Base-by-base conservation (phyloP, 2,329 filamentous ascomycete species). In the Passalora sequoiae region DNA sequence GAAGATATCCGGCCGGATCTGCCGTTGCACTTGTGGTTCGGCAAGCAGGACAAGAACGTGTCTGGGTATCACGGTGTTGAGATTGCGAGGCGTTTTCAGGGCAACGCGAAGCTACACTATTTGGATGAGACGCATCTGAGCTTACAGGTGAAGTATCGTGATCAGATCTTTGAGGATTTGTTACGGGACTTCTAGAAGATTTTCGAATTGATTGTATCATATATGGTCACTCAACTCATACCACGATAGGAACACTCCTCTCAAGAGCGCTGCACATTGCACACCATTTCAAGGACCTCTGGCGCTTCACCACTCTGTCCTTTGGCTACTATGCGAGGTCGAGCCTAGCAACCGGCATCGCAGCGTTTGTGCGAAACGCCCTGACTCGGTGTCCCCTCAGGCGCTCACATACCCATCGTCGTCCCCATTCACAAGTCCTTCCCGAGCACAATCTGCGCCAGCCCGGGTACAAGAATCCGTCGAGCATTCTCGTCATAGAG, bases 361-460 rank as follows among this genome's bases (percentile, higher is more conserved):
- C n/a, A n/a, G n/a, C n/a, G n/a, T n/a, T n/a, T n/a, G n/a, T n/a
- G n/a, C n/a, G n/a, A n/a, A n/a, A n/a, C n/a, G n/a, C n/a, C n/a
- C n/a, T n/a, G n/a, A n/a, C n/a, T n/a, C n/a, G n/a, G n/a, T n/a
- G n/a, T n/a, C n/a, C n/a, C n/a, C n/a, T n/a, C n/a, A n/a, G n/a
- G n/a, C n/a, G n/a, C n/a, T n/a, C n/a, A n/a, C n/a, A n/a, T n/a
- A n/a, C n/a, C n/a, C n/a, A n/a, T n/a, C n/a, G n/a, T n/a, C n/a
- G n/a, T n/a, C n/a, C n/a, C n/a, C n/a, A n/a, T 20, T 22, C 24
- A 3, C 15, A 47, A 20, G 19, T 47, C 40, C 20, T 40, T 47
- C 3, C 40, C 45, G 13, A 47, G 13, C 24, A 47, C 40, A 15
- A 47, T 16, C 36, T 33, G 31, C 33, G 39, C 40, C 13, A 47